Evolutionary conservation across 345 rosid genomes (phyloP), one percentile per base, ranked within the genome.

Genomic region (Nasturtium officinale): DNA sequence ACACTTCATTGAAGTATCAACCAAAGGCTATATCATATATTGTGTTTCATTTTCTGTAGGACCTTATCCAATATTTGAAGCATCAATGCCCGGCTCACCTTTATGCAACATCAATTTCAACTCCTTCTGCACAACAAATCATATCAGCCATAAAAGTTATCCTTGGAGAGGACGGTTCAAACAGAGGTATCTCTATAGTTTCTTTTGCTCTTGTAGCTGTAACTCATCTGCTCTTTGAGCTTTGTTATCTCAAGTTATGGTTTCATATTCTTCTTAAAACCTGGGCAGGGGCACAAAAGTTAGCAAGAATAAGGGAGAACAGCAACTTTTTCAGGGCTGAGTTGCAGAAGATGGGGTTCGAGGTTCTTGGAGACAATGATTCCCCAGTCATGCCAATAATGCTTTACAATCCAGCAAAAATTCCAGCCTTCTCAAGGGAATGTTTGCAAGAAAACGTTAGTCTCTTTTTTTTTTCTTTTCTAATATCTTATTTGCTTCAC

Each of bases 331-430:
- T 84, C 79, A 82, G 97, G 80, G 88, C 99, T 58, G 97, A 90
- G 79, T 77, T 95, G 73, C 87, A 84, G 74, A 91, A 91, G 67
- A 88, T 88, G 99, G 99, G 99, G 4, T 91, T 95, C 66, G 97
- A 95, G 77, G 99, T 91, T 76, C 87, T 95, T 63, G 99, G 99
- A 69, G 99, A 95, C 77, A 84, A 86, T 40, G 99, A 95, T 81
- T 95, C 99, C 33, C 98, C 99, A n/a, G 84, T 95, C 29, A 91
- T 95, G 97, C 96, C 99, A 10, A 91, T 95, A 64, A 95, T 95
- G 99, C 90, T 95, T 68, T 95, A 95, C 82, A 88, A 95, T 79
- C 96, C 98, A 17, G 96, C 96, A 11, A 91, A 95, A 80, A 95
- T 90, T 51, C 96, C 98, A 53, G 96, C 99, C 38, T 95, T 95